phyloP scores from a whole-genome alignment of 2,329 filamentous ascomycete genomes.

The Penicillium olsonii region DNA sequence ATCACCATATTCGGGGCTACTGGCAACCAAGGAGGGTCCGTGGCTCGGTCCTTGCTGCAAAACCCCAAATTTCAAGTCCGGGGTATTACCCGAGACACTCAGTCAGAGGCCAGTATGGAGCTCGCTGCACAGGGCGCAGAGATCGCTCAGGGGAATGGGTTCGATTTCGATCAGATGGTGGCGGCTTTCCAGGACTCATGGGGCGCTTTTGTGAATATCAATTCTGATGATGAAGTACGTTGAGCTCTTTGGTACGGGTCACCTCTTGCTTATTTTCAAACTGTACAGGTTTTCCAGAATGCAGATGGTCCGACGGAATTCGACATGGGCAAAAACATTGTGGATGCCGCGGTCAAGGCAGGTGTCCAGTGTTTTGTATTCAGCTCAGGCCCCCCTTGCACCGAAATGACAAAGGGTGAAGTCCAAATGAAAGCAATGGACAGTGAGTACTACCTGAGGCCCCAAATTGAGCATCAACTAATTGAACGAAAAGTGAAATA shows the following conservation, averaged over 20 bases:
- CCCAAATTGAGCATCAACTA: constrained; percentile 1
- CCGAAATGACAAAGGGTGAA: constrained; percentile 35
- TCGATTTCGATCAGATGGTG: constrained; percentile 20
- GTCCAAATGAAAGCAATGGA: constrained; percentile 37
- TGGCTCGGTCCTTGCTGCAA: constrained; percentile 28
- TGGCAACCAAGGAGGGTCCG: constrained; percentile 30
- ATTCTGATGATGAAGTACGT: constrained; percentile 23
- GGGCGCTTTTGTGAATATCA: constrained; percentile 28
- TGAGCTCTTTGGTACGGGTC: neutral
- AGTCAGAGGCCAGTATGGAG: constrained; percentile 20
- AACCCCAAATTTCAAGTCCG: constrained; percentile 27
- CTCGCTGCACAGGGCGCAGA: constrained; percentile 26
- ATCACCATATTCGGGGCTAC: constrained; percentile 22
- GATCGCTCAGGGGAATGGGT: constrained; percentile 25
- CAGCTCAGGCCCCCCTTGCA: constrained; percentile 37
- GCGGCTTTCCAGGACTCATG: constrained; percentile 23
- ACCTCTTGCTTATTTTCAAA: neutral
- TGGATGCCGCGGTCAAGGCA: constrained; percentile 36
- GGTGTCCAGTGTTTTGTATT: constrained; percentile 41
- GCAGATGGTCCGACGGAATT: constrained; percentile 32
- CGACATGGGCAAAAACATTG: constrained; percentile 38
- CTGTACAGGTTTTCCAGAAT: constrained; percentile 1
- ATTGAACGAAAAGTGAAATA: constrained; percentile 31
- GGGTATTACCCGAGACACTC: constrained; percentile 29
- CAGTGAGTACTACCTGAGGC: constrained; percentile 22